phyloP scores from a whole-genome alignment of 805 yeast species.

The Maudiozyma bulderi region DNA sequence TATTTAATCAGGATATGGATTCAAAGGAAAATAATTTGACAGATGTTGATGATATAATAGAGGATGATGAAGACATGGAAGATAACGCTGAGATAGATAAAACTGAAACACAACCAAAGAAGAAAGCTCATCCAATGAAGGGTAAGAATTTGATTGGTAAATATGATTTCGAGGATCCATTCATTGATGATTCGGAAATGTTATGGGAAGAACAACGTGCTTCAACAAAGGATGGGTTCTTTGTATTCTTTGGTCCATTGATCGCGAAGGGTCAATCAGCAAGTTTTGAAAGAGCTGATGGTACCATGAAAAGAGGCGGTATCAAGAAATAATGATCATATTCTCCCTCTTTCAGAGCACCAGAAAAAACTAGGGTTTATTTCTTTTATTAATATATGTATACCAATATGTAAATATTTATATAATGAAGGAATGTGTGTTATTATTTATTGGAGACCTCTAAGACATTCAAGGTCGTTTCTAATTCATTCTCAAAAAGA shows the following conservation, averaged over 20 bases:
- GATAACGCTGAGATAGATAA: slow-evolving; percentile 14
- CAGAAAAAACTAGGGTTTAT: not conserved
- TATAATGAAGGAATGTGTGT: no score
- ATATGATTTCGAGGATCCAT: slow-evolving; percentile 89
- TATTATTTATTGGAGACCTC: not conserved
- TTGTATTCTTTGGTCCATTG: slow-evolving; percentile 88
- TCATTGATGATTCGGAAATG: slow-evolving; percentile 89
- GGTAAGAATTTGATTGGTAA: slow-evolving; percentile 75
- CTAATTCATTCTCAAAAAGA: not conserved
- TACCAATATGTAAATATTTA: not conserved
- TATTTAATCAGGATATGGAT: slow-evolving; percentile 3
- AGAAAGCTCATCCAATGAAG: slow-evolving; percentile 33
- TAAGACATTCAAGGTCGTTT: not conserved
- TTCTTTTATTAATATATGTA: not conserved
- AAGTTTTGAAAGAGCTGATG: slow-evolving; percentile 38
- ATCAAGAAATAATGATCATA: slow-evolving; percentile 5
- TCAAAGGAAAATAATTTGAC: slow-evolving; percentile 10
- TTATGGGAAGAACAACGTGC: slow-evolving; percentile 90
- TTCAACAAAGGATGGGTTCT: slow-evolving; percentile 89
- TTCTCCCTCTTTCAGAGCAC: not conserved
- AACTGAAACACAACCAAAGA: slow-evolving; percentile 15
- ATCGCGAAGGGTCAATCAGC: slow-evolving; percentile 50
- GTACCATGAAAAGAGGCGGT: slow-evolving; percentile 33
- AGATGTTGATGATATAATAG: slow-evolving; percentile 19
- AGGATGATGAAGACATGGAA: slow-evolving; percentile 17